A percentile compares a stretch with the other conserved stretches of the same genome.
These are phyloP conservation scores for Picea sitchensis DNA, from an alignment of 75 land plant genomes.

Conservation along the genomic window DNA sequence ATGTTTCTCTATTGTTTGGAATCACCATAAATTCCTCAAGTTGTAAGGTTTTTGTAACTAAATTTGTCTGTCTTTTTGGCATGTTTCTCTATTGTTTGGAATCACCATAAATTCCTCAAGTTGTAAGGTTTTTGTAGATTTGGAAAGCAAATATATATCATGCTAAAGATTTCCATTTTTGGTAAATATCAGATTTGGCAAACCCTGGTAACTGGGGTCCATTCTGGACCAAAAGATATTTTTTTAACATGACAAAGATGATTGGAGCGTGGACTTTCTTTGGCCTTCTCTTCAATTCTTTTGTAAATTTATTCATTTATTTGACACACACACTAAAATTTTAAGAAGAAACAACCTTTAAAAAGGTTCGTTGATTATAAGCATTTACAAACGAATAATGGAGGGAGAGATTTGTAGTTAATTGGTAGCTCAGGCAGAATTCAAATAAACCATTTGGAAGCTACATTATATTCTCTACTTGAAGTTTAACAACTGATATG, in stretches of 20 bases:
- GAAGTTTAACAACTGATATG: not conserved
- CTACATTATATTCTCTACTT: not conserved
- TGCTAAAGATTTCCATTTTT: too few relatives aligned
- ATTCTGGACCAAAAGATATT: not conserved
- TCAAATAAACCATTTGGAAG: not conserved
- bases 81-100: not conserved
- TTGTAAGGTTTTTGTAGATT: not conserved
- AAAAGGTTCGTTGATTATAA: not conserved
- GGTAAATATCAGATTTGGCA: too few relatives aligned
- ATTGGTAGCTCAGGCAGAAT: not conserved
- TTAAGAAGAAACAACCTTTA: too few relatives aligned
- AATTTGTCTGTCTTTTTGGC: not conserved
- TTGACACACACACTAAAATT: too few relatives aligned
- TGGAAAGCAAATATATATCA: too few relatives aligned
- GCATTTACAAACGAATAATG: not conserved
- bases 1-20: not conserved
- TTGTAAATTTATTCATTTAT: too few relatives aligned
- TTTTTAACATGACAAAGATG: not conserved
- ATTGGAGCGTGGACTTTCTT: not conserved
- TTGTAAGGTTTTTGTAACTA: not conserved
- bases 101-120: not conserved
- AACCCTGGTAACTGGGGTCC: too few relatives aligned
- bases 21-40: not conserved
- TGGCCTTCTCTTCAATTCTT: too few relatives aligned
- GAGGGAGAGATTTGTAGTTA: not conserved